These are phyloP conservation scores for Ganoderma sinense DNA, from an alignment of 1,284 basidiomycete genomes.

Conservation along the genomic window DNA sequence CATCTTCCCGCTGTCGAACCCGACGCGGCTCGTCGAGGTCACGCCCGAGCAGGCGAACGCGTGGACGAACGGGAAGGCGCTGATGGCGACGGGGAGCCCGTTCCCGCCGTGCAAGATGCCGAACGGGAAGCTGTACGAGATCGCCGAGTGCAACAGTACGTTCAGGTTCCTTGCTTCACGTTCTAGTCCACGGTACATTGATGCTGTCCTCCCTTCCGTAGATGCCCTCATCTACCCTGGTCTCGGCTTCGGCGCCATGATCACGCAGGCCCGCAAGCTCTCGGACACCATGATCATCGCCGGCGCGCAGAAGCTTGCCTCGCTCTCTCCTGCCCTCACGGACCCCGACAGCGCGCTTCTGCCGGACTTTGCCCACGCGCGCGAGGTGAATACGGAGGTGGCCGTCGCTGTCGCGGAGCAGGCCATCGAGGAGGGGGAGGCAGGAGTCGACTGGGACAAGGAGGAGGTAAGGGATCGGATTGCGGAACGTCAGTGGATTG, in stretches of 20 bases:
- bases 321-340: constrained; percentile 74
- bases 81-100: constrained; percentile 84
- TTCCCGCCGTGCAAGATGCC: constrained; percentile 77
- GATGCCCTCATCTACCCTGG: constrained; percentile 85
- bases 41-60: constrained; percentile 74
- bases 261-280: constrained; percentile 67
- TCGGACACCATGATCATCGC: constrained; percentile 83
- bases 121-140: constrained; percentile 65
- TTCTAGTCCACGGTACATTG: no score
- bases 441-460: constrained; percentile 55
- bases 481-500: constrained; percentile 59
- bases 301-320: constrained; percentile 71
- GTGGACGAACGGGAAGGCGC: constrained; percentile 81
- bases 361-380: constrained; percentile 74
- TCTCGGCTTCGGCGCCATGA: constrained; percentile 77
- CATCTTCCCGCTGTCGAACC: constrained; percentile 86
- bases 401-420: constrained; percentile 79
- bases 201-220: no score
- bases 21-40: constrained; percentile 79
- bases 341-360: constrained; percentile 69
- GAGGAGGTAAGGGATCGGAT: constrained; percentile 59
- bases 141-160: constrained; percentile 78
- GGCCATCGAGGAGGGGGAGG: constrained; percentile 73
- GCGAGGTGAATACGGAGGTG: constrained; percentile 75
- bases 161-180: constrained; percentile 5